A percentile compares a stretch with the other conserved stretches of the same genome.
Conservation (phyloP, 2,329 filamentous ascomycete species). For the Pseudocercospora eumusae region DNA sequence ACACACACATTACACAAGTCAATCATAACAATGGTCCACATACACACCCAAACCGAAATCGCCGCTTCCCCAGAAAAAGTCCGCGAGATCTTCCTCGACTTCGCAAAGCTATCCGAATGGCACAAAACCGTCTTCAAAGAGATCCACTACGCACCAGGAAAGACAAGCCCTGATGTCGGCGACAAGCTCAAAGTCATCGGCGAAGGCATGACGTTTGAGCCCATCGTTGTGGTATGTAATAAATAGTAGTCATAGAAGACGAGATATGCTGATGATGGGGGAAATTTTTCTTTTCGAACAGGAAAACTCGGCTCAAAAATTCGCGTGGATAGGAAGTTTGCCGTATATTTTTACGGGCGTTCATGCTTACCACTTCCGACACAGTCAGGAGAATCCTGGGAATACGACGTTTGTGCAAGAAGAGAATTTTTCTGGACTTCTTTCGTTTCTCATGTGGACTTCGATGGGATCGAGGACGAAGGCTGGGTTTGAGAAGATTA, state of each 20-base stretch:
- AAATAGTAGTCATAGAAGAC: neutral
- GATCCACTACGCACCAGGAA: slow-evolving; percentile 12
- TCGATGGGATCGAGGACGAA: slow-evolving; percentile 9
- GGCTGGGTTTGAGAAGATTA: slow-evolving; percentile 24
- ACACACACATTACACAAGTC: too few species aligned
- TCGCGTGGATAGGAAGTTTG: slow-evolving; percentile 25
- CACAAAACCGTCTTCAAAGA: slow-evolving; percentile 15
- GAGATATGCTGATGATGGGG: slow-evolving; percentile 1
- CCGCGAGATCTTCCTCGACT: slow-evolving; percentile 25
- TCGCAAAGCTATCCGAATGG: slow-evolving; percentile 18
- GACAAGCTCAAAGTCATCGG: slow-evolving; percentile 22
- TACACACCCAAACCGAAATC: slow-evolving; percentile 22
- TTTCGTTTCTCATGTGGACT: slow-evolving; percentile 21
- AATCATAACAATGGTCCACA: slow-evolving; percentile 11
- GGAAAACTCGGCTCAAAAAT: slow-evolving; percentile 13
- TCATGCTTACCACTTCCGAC: slow-evolving; percentile 25
- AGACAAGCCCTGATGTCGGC: slow-evolving; percentile 11
- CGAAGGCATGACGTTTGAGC: slow-evolving; percentile 23
- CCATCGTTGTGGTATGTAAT: slow-evolving; percentile 18
- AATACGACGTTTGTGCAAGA: slow-evolving; percentile 26
- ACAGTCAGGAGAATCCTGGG: slow-evolving; percentile 18
- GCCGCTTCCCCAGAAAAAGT: slow-evolving; percentile 19
- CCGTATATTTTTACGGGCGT: slow-evolving; percentile 23
- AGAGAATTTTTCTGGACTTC: slow-evolving; percentile 24
- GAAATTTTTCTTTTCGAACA: too few species aligned